A percentile compares a stretch with the other conserved stretches of the same genome.
Conservation (phyloP, 257 asterid genomes). For the Capsicum baccatum region DNA sequence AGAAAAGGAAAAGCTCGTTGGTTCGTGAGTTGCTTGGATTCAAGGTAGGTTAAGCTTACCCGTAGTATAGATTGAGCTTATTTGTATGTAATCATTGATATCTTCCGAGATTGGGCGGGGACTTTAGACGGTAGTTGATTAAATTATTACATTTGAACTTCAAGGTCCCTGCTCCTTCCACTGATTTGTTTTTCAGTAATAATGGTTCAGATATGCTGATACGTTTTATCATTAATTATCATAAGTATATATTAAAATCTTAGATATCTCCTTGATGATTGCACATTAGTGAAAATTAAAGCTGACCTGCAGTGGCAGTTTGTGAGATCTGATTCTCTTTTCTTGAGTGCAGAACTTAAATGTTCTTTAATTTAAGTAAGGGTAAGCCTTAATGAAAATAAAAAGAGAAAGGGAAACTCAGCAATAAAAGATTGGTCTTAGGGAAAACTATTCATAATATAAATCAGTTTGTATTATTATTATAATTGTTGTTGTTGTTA, state of each 20-base stretch:
- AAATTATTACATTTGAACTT: background rate
- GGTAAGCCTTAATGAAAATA: background rate
- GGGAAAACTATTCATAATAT: background rate
- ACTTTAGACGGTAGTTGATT: too few relatives aligned
- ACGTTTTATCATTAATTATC: background rate
- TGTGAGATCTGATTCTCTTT: background rate
- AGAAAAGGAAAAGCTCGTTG: too few relatives aligned
- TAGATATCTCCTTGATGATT: background rate
- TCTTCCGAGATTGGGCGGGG: too few relatives aligned
- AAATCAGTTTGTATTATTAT: background rate
- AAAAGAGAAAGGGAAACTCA: background rate
- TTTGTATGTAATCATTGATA: too few relatives aligned
- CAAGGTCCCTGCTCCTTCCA: background rate
- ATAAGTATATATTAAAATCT: background rate
- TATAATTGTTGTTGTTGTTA: background rate
- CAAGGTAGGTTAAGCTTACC: too few relatives aligned
- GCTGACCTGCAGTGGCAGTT: background rate
- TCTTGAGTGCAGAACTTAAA: background rate
- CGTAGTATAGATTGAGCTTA: too few relatives aligned
- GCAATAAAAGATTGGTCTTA: background rate
- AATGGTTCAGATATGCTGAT: background rate
- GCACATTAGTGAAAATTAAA: background rate
- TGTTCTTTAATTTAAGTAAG: background rate
- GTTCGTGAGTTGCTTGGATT: too few relatives aligned
- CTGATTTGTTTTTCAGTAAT: background rate